phyloP scores from a whole-genome alignment of 495 filamentous ascomycete genomes.

The Trichoderma virens region DNA sequence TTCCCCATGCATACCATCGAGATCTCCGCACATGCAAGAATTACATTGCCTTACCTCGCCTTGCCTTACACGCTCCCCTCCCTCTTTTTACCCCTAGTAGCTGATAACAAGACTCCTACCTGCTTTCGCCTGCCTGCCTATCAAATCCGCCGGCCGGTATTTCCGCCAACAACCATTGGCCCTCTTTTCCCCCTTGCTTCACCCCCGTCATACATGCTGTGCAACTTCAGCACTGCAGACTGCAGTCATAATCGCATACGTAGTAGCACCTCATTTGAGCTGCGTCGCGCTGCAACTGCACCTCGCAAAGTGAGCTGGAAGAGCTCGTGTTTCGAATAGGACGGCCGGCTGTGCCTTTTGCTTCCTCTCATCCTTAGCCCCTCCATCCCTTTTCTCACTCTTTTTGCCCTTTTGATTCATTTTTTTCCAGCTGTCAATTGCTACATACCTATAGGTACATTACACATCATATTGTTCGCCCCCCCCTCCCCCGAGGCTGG shows the following conservation, averaged over 20 bases:
- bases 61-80: not conserved
- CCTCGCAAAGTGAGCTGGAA: not conserved
- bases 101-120: not conserved
- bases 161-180: not conserved
- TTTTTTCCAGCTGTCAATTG: not conserved
- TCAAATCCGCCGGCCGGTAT: not conserved
- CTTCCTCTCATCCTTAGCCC: not conserved
- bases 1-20: slow-evolving; percentile 3
- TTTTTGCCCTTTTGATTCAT: not conserved
- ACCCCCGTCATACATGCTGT: not conserved
- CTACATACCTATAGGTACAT: too few relatives aligned
- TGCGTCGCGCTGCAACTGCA: not conserved
- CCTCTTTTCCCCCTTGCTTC: not conserved
- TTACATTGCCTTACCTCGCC: not conserved
- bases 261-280: slow-evolving; percentile 1
- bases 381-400: not conserved
- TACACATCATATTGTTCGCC: not conserved
- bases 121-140: not conserved
- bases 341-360: not conserved
- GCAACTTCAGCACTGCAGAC: slow-evolving; percentile 4
- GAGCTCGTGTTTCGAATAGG: not conserved
- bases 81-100: not conserved
- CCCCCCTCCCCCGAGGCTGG: not conserved
- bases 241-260: slow-evolving; percentile 1
- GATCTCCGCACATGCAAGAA: slow-evolving; percentile 9